Percentiles rank a stretch among this genome's conserved stretches.
Evolutionary conservation across 1,139 yeast genomes (phyloP).

Genomic region (Saccharomyces hybrid): DNA sequence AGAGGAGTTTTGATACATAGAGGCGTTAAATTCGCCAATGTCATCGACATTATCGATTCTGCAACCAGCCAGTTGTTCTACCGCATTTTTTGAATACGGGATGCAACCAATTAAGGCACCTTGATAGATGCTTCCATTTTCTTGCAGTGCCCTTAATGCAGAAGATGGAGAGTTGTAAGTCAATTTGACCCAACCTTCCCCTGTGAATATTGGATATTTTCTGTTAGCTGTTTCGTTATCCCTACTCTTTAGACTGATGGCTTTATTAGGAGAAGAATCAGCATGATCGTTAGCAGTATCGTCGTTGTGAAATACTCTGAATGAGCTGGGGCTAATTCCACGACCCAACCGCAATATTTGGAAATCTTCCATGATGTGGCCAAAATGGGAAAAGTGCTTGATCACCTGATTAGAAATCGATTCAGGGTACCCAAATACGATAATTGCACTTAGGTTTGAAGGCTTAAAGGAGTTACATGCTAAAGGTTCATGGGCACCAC

Average conservation of each 20-base stretch:
- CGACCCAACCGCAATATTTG: conserved; percentile 33
- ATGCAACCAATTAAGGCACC: conserved; percentile 74
- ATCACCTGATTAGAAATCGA: conserved; percentile 59
- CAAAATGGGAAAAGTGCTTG: conserved; percentile 72
- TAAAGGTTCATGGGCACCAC: conserved; percentile 12
- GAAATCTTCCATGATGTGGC: conserved; percentile 71
- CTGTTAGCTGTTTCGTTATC: conserved; percentile 8
- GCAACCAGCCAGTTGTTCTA: conserved; percentile 57
- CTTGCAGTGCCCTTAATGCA: conserved; percentile 77
- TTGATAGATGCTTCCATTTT: conserved; percentile 66
- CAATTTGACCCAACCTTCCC: conserved; percentile 81
- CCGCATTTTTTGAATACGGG: conserved; percentile 52
- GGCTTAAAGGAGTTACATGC: background rate
- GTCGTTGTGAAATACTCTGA: background rate
- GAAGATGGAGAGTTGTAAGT: conserved; percentile 72
- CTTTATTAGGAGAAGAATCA: conserved; percentile 13
- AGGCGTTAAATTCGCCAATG: conserved; percentile 37
- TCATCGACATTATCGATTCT: conserved; percentile 47
- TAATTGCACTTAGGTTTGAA: conserved; percentile 52
- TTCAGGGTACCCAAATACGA: conserved; percentile 88
- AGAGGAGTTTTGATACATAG: background rate
- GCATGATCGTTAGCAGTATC: conserved; percentile 6
- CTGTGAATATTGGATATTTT: conserved; percentile 64
- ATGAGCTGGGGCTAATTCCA: conserved; percentile 3
- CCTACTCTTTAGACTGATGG: background rate